phyloP scores from a whole-genome alignment of 2,329 filamentous ascomycete species.

The Aspergillus nomiae region DNA sequence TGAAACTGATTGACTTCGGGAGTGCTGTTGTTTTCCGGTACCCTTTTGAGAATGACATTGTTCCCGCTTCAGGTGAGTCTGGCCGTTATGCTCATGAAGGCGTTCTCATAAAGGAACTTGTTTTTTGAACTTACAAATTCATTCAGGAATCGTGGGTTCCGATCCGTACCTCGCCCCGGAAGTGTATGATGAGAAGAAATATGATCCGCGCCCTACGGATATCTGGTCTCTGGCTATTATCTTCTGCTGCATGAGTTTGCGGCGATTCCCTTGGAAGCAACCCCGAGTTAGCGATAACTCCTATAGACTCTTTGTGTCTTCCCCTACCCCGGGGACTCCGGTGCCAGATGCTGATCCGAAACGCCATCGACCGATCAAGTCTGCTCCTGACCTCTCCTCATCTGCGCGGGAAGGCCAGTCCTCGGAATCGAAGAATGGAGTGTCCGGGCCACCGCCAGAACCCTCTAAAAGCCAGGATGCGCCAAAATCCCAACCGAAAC shows the following conservation, averaged over 20 bases:
- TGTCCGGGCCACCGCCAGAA: conserved; percentile 15
- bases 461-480: conserved; percentile 18
- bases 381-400: conserved; percentile 36
- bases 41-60: conserved; percentile 89
- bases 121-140: conserved; percentile 14
- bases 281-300: conserved; percentile 90
- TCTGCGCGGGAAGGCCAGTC: conserved; percentile 28
- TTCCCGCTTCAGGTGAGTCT: conserved; percentile 73
- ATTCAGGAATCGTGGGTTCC: conserved; percentile 73
- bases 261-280: conserved; percentile 96
- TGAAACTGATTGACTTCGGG: conserved; percentile 99
- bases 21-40: conserved; percentile 97
- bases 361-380: conserved; percentile 37
- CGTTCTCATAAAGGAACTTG: background rate
- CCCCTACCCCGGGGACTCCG: conserved; percentile 71
- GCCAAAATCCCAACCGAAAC: conserved; percentile 24
- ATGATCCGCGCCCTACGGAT: conserved; percentile 90
- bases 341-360: conserved; percentile 44
- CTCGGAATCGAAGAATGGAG: conserved; percentile 16
- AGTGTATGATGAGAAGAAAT: conserved; percentile 90
- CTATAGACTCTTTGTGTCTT: conserved; percentile 86
- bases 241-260: conserved; percentile 96
- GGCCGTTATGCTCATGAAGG: background rate
- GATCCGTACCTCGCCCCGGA: conserved; percentile 97
- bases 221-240: conserved; percentile 99